Evolutionary conservation across 192 early-diverging fungal genomes (phyloP).

Genomic region (Tieghemiomyces parasiticus): DNA sequence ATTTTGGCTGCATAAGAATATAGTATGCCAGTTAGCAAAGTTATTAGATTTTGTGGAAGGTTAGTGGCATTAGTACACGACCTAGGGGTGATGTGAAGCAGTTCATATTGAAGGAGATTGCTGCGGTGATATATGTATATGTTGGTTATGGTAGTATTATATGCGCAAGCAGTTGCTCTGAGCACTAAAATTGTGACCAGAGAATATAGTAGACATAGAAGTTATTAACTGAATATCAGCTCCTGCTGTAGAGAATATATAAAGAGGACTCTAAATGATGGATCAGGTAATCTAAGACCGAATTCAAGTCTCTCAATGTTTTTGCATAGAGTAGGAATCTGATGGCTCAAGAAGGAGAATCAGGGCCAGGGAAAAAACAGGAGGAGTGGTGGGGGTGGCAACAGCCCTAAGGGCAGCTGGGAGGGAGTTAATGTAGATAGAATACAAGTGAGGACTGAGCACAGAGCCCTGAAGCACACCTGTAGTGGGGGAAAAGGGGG

Average conservation of each 20-base stretch:
- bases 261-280: neutral
- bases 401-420: neutral
- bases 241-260: too few relatives aligned
- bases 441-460: conserved; percentile 13
- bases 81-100: too few relatives aligned
- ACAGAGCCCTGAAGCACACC: conserved; percentile 14
- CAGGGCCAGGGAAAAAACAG: neutral
- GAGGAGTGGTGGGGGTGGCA: neutral
- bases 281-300: neutral
- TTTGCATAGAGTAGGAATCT: conserved; percentile 13
- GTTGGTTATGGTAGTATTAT: neutral
- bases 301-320: too few relatives aligned
- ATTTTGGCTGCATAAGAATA: too few relatives aligned
- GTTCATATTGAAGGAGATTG: too few relatives aligned
- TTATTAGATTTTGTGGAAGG: too few relatives aligned
- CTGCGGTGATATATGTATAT: conserved; percentile 10
- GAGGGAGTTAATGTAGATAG: conserved; percentile 15
- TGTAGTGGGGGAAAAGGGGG: conserved; percentile 8
- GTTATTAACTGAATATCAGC: too few relatives aligned
- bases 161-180: too few relatives aligned
- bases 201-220: too few relatives aligned
- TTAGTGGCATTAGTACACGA: too few relatives aligned
- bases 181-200: too few relatives aligned
- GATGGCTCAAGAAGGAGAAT: neutral
- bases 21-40: too few relatives aligned